Evolutionary conservation across 306 rosid genomes (phyloP).

Genomic region (Gleditsia sinensis): DNA sequence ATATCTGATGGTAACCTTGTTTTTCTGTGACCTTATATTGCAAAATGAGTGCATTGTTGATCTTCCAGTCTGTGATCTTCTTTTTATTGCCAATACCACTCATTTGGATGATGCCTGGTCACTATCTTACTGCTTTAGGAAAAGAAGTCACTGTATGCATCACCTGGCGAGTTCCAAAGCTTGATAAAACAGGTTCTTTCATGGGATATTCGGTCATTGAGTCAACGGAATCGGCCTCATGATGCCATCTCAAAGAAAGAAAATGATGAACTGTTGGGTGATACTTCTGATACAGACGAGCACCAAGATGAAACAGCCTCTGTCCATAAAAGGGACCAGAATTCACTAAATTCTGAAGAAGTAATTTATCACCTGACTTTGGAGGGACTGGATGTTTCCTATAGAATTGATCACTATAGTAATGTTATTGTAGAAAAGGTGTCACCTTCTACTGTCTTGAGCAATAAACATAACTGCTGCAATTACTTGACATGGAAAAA

Average conservation of each 20-base stretch:
- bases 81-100: constrained; percentile 1
- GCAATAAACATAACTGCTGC: constrained; percentile 36
- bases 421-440: constrained; percentile 64
- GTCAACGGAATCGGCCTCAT: constrained; percentile 77
- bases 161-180: constrained; percentile 69
- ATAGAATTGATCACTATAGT: constrained; percentile 59
- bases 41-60: not conserved
- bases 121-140: constrained; percentile 48
- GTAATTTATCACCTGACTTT: constrained; percentile 68
- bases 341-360: constrained; percentile 33
- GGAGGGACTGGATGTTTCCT: constrained; percentile 80
- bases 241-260: constrained; percentile 38
- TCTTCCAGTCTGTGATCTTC: not conserved
- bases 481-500: constrained; percentile 53
- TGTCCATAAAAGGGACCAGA: constrained; percentile 33
- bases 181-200: constrained; percentile 86
- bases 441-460: constrained; percentile 36
- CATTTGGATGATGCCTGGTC: constrained; percentile 18
- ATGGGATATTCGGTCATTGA: constrained; percentile 87
- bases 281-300: constrained; percentile 53
- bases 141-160: constrained; percentile 71
- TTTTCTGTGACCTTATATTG: not conserved
- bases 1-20: not conserved
- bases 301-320: constrained; percentile 42
- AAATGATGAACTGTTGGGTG: constrained; percentile 30